Percentiles rank a stretch among this genome's conserved stretches.
phyloP scores from a whole-genome alignment of 129 eudicot species.

The Pulicaria dysenterica region DNA sequence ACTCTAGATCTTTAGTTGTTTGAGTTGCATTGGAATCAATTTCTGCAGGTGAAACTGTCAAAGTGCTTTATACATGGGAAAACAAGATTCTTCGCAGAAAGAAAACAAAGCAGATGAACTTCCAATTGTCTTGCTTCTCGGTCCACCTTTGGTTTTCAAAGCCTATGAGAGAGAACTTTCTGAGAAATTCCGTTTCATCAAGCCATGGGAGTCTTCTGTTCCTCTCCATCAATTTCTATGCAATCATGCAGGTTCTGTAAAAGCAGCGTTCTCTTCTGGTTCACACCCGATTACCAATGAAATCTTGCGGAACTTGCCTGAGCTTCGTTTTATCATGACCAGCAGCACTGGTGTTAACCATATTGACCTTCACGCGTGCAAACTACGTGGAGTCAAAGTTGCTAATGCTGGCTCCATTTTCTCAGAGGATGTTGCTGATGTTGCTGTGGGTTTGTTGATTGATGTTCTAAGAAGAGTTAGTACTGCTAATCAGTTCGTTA shows the following conservation, averaged over 20 bases:
- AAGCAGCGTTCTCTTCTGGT: conserved; percentile 35
- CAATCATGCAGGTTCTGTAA: conserved; percentile 30
- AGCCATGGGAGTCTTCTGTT: conserved; percentile 45
- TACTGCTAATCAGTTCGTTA: conserved; percentile 58
- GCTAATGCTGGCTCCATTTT: conserved; percentile 44
- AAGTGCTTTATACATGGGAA: conserved; percentile 16
- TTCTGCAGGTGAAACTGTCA: conserved; percentile 21
- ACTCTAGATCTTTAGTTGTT: neutral
- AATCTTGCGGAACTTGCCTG: conserved; percentile 37
- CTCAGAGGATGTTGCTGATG: conserved; percentile 73
- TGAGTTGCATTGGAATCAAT: neutral
- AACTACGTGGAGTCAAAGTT: conserved; percentile 50
- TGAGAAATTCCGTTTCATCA: conserved; percentile 36
- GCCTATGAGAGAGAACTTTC: conserved; percentile 29
- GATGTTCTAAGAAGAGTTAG: conserved; percentile 63
- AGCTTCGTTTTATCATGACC: conserved; percentile 43
- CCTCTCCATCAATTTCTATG: conserved; percentile 45
- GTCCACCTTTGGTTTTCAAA: conserved; percentile 32
- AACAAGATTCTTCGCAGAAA: conserved; percentile 16
- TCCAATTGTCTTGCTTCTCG: conserved; percentile 37
- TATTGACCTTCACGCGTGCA: conserved; percentile 58
- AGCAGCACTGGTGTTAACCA: conserved; percentile 50
- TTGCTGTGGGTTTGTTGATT: conserved; percentile 64
- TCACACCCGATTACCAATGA: conserved; percentile 24
- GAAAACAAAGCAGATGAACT: conserved; percentile 12